Conservation (phyloP, 768 basidiomycete genomes). For the Coprinellus aureogranulatus region DNA sequence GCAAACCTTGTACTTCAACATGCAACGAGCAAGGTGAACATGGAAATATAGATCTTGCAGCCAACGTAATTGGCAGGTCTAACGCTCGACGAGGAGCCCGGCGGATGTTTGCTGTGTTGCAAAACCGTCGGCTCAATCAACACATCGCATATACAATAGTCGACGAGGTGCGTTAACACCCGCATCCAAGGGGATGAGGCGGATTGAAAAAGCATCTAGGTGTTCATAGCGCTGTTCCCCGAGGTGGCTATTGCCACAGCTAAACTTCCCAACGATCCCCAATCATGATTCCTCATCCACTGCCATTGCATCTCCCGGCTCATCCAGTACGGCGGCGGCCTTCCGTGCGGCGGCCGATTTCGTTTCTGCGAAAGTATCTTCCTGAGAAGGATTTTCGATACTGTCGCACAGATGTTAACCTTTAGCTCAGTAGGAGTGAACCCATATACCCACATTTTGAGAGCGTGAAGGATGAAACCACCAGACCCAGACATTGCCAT, state of each 20-base stretch:
- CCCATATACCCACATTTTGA: slow-evolving; percentile 66
- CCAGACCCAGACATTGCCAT: slow-evolving; percentile 91
- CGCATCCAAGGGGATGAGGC: neutral
- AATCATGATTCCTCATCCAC: neutral
- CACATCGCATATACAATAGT: slow-evolving; percentile 85
- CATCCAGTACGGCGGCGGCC: neutral
- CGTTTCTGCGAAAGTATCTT: neutral
- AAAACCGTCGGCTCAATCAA: slow-evolving; percentile 92
- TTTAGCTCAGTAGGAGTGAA: neutral
- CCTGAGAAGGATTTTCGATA: slow-evolving; percentile 1
- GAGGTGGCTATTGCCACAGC: slow-evolving; percentile 28
- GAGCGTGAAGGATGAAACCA: slow-evolving; percentile 80
- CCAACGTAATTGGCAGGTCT: slow-evolving; percentile 97
- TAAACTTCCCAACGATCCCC: neutral
- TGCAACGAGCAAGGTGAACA: neutral
- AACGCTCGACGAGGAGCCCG: slow-evolving; percentile 93
- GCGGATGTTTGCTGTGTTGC: slow-evolving; percentile 88
- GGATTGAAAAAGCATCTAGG: slow-evolving; percentile 29
- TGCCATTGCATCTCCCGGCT: slow-evolving; percentile 3
- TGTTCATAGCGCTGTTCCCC: slow-evolving; percentile 62
- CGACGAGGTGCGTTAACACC: slow-evolving; percentile 67
- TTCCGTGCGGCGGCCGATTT: neutral
- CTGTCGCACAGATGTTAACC: neutral
- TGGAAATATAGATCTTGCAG: slow-evolving; percentile 69
- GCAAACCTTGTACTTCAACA: slow-evolving; percentile 2